These are phyloP conservation scores for Tieghemostelium lacteum DNA, from an alignment of 78 protist genomes.

Conservation along the genomic window DNA sequence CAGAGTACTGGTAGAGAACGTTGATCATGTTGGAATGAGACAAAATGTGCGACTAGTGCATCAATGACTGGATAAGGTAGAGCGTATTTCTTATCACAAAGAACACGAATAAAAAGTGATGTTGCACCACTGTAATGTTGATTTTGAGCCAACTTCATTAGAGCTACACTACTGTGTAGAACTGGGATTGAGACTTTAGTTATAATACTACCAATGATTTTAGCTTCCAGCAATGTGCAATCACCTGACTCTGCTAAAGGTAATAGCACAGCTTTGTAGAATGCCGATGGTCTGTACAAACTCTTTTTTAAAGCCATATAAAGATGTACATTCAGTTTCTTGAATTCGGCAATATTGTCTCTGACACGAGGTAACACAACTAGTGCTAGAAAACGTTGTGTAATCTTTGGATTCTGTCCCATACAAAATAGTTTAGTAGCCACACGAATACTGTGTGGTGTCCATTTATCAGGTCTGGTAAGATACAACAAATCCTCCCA, in stretches of 20 bases:
- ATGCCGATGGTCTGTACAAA: conserved; percentile 95
- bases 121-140: conserved; percentile 62
- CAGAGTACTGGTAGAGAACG: conserved; percentile 94
- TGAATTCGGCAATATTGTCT: conserved; percentile 86
- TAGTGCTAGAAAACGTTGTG: conserved; percentile 93
- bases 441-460: conserved; percentile 86
- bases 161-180: conserved; percentile 89
- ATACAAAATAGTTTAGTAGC: conserved; percentile 94
- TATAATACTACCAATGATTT: conserved; percentile 84
- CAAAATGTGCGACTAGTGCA: conserved; percentile 86
- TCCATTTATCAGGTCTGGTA: conserved; percentile 96
- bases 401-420: conserved; percentile 85
- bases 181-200: conserved; percentile 87
- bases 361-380: conserved; percentile 95
- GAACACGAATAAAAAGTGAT: conserved; percentile 82
- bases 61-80: conserved; percentile 94
- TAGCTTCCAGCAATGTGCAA: conserved; percentile 84
- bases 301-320: conserved; percentile 92
- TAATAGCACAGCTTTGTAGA: conserved; percentile 96
- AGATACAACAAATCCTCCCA: conserved; percentile 96
- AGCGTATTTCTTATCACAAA: conserved; percentile 95
- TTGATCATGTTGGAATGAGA: conserved; percentile 14
- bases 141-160: conserved; percentile 80
- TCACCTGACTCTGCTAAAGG: conserved; percentile 93
- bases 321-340: conserved; percentile 93